These are phyloP conservation scores for Candida qinlingensis DNA, from an alignment of 805 yeast genomes.

Conservation along the genomic window DNA sequence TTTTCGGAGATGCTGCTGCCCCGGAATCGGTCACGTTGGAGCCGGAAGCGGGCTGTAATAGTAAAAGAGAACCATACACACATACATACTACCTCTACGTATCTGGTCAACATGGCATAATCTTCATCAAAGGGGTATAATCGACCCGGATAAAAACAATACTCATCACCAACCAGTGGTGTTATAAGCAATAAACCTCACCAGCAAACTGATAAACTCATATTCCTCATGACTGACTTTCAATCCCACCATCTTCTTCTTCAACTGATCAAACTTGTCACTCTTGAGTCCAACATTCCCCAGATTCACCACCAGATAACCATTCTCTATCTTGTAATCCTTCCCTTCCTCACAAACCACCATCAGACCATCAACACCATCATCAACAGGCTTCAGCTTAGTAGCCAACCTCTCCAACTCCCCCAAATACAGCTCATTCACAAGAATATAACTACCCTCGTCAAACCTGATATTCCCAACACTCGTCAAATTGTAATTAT, in stretches of 20 bases:
- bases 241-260: not conserved
- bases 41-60: too few species aligned
- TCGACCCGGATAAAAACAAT: not conserved
- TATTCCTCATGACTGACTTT: not conserved
- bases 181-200: not conserved
- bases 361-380: not conserved
- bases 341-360: not conserved
- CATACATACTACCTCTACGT: too few species aligned
- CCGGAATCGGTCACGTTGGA: too few species aligned
- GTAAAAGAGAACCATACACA: too few species aligned
- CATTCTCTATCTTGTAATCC: not conserved
- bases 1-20: too few species aligned
- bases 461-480: slow-evolving; percentile 7
- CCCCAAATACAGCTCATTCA: not conserved
- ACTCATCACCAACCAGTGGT: not conserved
- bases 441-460: not conserved
- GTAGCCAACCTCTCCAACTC: not conserved
- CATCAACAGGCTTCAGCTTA: not conserved
- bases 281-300: not conserved
- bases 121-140: too few species aligned
- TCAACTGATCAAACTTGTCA: not conserved
- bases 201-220: not conserved
- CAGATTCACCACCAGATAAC: not conserved
- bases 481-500: slow-evolving; percentile 8
- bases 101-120: too few species aligned